Conservation (phyloP, 176 grass and related monocot genomes). For the Cymbopogon citratus region DNA sequence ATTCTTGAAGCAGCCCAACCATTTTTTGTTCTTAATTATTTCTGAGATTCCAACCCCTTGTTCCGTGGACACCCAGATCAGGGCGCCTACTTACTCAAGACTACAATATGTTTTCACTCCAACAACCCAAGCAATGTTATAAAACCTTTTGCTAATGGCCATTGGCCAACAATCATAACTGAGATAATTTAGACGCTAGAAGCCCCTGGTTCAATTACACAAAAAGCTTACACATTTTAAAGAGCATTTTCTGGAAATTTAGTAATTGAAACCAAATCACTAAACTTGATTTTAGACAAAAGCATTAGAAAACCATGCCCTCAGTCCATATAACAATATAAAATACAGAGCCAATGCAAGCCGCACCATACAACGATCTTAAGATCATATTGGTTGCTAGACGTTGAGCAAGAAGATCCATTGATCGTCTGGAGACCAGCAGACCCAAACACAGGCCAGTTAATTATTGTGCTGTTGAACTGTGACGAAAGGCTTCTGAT, state of each 20-base stretch:
- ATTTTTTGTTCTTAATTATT: too few species aligned
- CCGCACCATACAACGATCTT: background rate
- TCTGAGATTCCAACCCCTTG: too few species aligned
- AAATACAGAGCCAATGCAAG: background rate
- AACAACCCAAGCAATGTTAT: background rate
- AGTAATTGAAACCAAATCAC: background rate
- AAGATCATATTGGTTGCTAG: background rate
- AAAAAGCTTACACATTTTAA: background rate
- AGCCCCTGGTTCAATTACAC: background rate
- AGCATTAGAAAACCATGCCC: background rate
- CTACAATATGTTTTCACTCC: too few species aligned
- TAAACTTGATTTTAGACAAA: background rate
- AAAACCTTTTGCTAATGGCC: background rate
- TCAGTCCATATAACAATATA: background rate
- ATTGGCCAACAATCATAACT: background rate
- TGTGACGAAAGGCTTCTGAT: background rate
- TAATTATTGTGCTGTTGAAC: conserved; percentile 3
- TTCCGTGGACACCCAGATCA: too few species aligned
- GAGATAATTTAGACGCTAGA: background rate
- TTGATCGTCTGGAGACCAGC: background rate
- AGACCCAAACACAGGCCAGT: background rate
- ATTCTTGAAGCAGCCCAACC: too few species aligned
- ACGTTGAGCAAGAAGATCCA: background rate
- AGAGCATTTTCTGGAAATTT: background rate
- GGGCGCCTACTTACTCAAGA: too few species aligned